phyloP scores from a whole-genome alignment of 306 rosid genomes.

The Lablab purpureus region DNA sequence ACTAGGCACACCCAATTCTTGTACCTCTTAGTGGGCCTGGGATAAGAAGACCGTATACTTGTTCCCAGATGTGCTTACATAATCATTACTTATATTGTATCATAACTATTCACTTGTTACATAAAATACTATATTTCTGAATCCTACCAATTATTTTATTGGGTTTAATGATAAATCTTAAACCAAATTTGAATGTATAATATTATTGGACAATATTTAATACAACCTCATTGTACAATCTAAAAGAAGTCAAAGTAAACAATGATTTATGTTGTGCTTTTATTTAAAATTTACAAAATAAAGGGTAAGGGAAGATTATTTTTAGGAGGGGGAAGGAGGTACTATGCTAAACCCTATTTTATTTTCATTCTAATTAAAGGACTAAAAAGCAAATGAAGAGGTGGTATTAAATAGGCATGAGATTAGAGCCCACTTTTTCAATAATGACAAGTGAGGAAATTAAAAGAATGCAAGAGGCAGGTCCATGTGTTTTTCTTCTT shows the following conservation, averaged over 20 bases:
- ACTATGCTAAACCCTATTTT: not conserved
- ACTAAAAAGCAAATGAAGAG: constrained; percentile 8
- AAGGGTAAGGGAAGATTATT: not conserved
- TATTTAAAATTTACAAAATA: not conserved
- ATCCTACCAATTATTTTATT: constrained; percentile 2
- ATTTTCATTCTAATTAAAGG: not conserved
- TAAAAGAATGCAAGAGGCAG: constrained; percentile 49
- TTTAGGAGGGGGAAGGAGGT: not conserved
- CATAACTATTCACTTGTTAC: not conserved
- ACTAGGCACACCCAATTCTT: not conserved
- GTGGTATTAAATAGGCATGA: constrained; percentile 38
- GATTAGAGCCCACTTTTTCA: constrained; percentile 37
- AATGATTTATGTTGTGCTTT: not conserved
- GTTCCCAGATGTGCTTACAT: not conserved
- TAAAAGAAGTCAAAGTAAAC: not conserved
- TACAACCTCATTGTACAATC: not conserved
- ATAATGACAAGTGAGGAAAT: constrained; percentile 57
- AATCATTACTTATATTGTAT: not conserved
- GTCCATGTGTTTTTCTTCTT: constrained; percentile 53
- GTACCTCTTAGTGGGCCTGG: not conserved
- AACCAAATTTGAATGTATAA: not conserved
- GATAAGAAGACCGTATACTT: not conserved
- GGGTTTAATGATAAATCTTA: not conserved
- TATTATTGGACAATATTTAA: not conserved
- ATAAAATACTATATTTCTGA: not conserved